Evolutionary conservation across 148 eudicot species (phyloP).

Genomic region (Camellia lanceoleosa): DNA sequence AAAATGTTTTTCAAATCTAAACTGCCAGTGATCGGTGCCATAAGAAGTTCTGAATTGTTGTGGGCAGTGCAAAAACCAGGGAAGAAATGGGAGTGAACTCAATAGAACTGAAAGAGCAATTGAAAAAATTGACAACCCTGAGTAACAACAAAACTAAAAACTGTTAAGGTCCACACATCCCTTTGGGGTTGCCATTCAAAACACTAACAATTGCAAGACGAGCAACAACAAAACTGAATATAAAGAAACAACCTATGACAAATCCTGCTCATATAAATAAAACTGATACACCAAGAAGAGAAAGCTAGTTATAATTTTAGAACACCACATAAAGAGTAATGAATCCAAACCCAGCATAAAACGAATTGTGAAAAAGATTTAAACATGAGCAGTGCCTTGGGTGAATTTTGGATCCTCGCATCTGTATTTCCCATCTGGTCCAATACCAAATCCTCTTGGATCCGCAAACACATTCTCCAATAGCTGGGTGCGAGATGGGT

Average conservation of each 20-base stretch:
- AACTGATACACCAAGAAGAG: background rate
- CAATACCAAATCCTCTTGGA: slow-evolving; percentile 91
- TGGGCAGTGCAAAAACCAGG: too few species aligned
- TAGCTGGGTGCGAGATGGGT: slow-evolving; percentile 71
- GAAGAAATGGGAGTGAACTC: too few species aligned
- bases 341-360: slow-evolving; percentile 6
- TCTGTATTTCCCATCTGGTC: slow-evolving; percentile 92
- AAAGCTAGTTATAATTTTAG: slow-evolving; percentile 1
- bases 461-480: slow-evolving; percentile 90
- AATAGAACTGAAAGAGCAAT: too few species aligned
- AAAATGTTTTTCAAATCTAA: too few species aligned
- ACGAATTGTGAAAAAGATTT: background rate
- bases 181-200: background rate
- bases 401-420: slow-evolving; percentile 98
- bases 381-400: slow-evolving; percentile 93
- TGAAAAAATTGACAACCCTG: too few species aligned
- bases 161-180: background rate
- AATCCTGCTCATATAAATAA: slow-evolving; percentile 2
- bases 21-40: too few species aligned
- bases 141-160: background rate
- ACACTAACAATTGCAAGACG: background rate
- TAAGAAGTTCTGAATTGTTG: too few species aligned
- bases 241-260: background rate
- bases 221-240: background rate
- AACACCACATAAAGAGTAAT: background rate